These are phyloP conservation scores for Paramecium primaurelia DNA, from an alignment of 73 alveolate species.

Conservation along the genomic window DNA sequence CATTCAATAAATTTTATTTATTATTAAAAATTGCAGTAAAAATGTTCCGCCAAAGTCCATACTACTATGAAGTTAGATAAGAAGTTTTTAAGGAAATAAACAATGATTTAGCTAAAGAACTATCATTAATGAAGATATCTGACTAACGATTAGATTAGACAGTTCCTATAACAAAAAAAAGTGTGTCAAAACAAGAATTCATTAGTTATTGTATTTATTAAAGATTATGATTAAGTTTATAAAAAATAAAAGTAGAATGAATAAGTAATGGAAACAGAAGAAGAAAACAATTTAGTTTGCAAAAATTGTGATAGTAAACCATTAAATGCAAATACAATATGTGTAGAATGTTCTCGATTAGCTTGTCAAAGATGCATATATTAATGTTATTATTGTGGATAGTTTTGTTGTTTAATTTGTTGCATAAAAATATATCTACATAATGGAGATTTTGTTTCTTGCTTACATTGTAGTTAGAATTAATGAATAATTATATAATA, in stretches of 20 bases:
- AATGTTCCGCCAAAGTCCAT: background rate
- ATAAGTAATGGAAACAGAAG: background rate
- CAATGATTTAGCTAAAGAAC: background rate
- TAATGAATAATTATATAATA: background rate
- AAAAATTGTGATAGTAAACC: background rate
- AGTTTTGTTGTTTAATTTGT: background rate
- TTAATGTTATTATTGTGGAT: background rate
- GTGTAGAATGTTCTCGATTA: background rate
- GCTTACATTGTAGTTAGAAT: background rate
- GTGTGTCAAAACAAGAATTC: background rate
- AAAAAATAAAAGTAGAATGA: background rate
- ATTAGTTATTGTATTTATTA: background rate
- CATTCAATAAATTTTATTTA: background rate
- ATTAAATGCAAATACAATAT: background rate
- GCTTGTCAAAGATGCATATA: background rate
- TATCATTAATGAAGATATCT: background rate
- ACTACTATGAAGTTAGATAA: background rate
- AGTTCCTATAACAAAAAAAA: background rate
- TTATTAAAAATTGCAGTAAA: background rate
- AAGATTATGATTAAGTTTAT: background rate
- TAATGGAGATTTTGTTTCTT: background rate
- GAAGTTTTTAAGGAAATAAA: background rate
- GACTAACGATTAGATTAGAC: background rate
- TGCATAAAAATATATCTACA: background rate
- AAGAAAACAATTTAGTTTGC: background rate